Percentiles rank a stretch among this genome's conserved stretches.
phyloP scores from a whole-genome alignment of 257 asterid genomes.

The Pogostemon cablin region DNA sequence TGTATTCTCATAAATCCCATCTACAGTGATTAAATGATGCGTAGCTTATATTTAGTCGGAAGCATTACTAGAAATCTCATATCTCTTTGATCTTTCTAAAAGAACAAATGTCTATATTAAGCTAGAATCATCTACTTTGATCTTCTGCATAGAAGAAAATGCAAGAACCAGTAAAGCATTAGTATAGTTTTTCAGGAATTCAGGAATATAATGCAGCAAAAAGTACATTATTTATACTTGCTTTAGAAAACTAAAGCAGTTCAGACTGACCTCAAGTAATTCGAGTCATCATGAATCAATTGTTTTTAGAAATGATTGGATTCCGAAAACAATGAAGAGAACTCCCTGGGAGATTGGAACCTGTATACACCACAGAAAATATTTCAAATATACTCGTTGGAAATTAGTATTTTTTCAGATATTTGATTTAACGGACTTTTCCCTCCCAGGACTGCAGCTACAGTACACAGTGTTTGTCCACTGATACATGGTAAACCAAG shows the following conservation, averaged over 20 bases:
- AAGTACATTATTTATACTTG: background rate
- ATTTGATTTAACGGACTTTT: conserved; percentile 86
- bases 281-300: conserved; percentile 48
- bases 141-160: too few species aligned
- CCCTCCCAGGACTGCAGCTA: conserved; percentile 97
- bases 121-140: too few species aligned
- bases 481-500: conserved; percentile 52
- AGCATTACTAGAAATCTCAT: too few species aligned
- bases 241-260: conserved; percentile 20
- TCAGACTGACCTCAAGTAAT: conserved; percentile 41
- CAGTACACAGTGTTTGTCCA: conserved; percentile 93
- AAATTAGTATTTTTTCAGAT: conserved; percentile 85
- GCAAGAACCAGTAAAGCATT: conserved; percentile 18
- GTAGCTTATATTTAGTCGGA: too few species aligned
- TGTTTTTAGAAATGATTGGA: conserved; percentile 84
- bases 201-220: conserved; percentile 1
- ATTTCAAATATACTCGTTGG: background rate
- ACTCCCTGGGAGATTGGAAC: conserved; percentile 86
- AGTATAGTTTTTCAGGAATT: background rate
- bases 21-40: too few species aligned
- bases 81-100: too few species aligned
- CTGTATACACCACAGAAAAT: conserved; percentile 39
- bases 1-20: too few species aligned
- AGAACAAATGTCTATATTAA: too few species aligned
- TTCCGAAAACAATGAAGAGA: conserved; percentile 91